Base-by-base conservation (phyloP, 2,329 filamentous ascomycete species). In the Amphichorda felina region DNA sequence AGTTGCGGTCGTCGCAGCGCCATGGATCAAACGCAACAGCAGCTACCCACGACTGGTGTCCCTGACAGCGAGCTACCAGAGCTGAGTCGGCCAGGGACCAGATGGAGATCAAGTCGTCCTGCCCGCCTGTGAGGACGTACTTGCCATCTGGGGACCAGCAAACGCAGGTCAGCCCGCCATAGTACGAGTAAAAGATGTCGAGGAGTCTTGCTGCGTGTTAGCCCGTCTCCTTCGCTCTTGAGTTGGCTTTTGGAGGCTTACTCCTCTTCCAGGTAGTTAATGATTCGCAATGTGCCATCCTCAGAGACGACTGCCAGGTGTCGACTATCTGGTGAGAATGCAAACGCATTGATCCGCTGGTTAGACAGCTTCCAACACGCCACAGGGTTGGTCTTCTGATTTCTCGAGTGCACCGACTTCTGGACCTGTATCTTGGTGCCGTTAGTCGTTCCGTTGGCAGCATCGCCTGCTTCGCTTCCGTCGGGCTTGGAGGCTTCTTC, bases 121-220 rank as follows among this genome's bases (percentile, higher is more conserved):
- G 89, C 4, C 91, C 88, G 35, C 91, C 91, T 0, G 91, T 95
- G 14, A 98, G 68, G 35, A 98, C 79, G 55, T 96, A 98, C 54
- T 93, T 89, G 35, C 87, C 88, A 51, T 98, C 91, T 8, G 91
- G 91, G 6, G 89, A 95, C 91, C 91, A 98, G 60, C 86, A 94
- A 2, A 95, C 87, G 51, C 87, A 94, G 30, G 82, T 82, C 41
- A 98, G 70, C 3, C 86, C 89, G 32, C 91, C 91, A 49, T 95
- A 98, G 61, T 95, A 98, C 37, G 85, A 85, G 47, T 81, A 77
- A 56, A 85, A 95, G 30, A 94, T 66, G 49, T 89, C 85, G 10
- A 91, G 64, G n/a, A 96, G 68, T 48, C 84, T n/a, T 91, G 19
- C 3, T 10, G 21, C 14, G 13, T 33, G 25, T 11, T n/a, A 17